Base-by-base conservation (phyloP, 2,329 filamentous ascomycete genomes). In the Phialophora chinensis region DNA sequence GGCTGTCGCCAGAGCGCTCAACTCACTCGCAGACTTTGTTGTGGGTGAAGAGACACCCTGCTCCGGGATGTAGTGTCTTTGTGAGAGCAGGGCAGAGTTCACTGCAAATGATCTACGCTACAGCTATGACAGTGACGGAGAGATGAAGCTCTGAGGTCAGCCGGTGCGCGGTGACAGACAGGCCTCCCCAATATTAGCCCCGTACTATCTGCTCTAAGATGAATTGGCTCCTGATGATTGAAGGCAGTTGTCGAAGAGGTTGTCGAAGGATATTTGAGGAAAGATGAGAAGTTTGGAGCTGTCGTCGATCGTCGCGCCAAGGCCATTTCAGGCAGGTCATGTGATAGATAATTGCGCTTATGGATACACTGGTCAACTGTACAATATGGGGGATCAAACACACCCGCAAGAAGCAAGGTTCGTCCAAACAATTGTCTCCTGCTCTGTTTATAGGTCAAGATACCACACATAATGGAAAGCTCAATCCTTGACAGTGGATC, bases 101-200 rank as follows among this genome's bases (percentile, higher is more conserved):
- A 53, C 27, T 31, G 47, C 33, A 27, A n/a, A 54, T 14, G 55
- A 50, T 20, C 31, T 59, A 64, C 27, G 53, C 62, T 64, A 44
- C 38, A n/a, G 38, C 38, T 44, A 44, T 44, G 38, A 44, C 7
- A 8, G 38, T n/a, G 38, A 44, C 17, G 14, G 38, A 44, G 38
- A 20, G 38, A 44, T 44, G 38, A 44, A 44, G 38, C 38, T 44
- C 38, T 44, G 38, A 44, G 1, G 17, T 44, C 38, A 44, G 38
- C 14, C 38, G 17, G 17, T n/a, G 14, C 38, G 4, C 38, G 38
- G 14, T 8, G 38, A 44, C 8, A 44, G 17, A 20, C 17, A 7
- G 17, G 17, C 38, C n/a, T 17, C n/a, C 38, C 38, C 38, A 3
- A 8, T 44, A n/a, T 8, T n/a, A n/a, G 33, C 33, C 1, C 38